A percentile compares a stretch with the other conserved stretches of the same genome.
phyloP scores from a whole-genome alignment of 495 filamentous ascomycete genomes.

The Chlorociboria aeruginascens region DNA sequence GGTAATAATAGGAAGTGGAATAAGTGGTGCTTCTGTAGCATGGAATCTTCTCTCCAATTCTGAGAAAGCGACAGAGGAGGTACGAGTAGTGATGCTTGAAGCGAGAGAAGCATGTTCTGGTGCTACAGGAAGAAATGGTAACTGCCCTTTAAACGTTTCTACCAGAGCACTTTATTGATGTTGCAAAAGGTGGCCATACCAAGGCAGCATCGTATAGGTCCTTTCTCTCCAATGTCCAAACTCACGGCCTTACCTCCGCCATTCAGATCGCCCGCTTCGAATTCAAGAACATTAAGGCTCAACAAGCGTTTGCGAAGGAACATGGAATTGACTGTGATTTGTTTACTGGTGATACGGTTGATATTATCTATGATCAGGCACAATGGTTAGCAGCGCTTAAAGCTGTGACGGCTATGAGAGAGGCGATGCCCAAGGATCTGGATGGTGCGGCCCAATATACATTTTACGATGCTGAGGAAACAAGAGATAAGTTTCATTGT shows the following conservation, averaged over 20 bases:
- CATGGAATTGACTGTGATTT: slow-evolving; percentile 41
- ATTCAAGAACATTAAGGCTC: slow-evolving; percentile 41
- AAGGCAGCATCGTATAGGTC: slow-evolving; percentile 49
- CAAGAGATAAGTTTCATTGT: slow-evolving; percentile 31
- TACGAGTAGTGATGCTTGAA: slow-evolving; percentile 53
- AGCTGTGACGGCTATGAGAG: slow-evolving; percentile 33
- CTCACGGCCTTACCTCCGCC: slow-evolving; percentile 31
- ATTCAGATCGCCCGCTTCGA: slow-evolving; percentile 43
- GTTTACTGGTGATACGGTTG: slow-evolving; percentile 39
- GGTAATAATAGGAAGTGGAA: slow-evolving; percentile 60
- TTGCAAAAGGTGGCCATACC: slow-evolving; percentile 42
- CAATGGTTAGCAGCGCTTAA: slow-evolving; percentile 30
- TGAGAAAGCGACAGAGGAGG: background rate
- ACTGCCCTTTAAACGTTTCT: background rate
- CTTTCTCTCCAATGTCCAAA: slow-evolving; percentile 31
- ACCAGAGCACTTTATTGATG: background rate
- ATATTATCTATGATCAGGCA: slow-evolving; percentile 40
- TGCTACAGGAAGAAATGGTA: slow-evolving; percentile 48
- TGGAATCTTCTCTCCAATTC: slow-evolving; percentile 37
- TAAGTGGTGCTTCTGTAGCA: slow-evolving; percentile 50
- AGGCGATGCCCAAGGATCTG: slow-evolving; percentile 27
- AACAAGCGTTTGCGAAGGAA: slow-evolving; percentile 39
- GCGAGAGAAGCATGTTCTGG: slow-evolving; percentile 43
- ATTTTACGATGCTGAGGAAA: slow-evolving; percentile 31
- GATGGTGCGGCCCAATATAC: slow-evolving; percentile 32